A percentile compares a stretch with the other conserved stretches of the same genome.
phyloP scores from a whole-genome alignment of 176 grass and related monocot species.

The Juncus inflexus region DNA sequence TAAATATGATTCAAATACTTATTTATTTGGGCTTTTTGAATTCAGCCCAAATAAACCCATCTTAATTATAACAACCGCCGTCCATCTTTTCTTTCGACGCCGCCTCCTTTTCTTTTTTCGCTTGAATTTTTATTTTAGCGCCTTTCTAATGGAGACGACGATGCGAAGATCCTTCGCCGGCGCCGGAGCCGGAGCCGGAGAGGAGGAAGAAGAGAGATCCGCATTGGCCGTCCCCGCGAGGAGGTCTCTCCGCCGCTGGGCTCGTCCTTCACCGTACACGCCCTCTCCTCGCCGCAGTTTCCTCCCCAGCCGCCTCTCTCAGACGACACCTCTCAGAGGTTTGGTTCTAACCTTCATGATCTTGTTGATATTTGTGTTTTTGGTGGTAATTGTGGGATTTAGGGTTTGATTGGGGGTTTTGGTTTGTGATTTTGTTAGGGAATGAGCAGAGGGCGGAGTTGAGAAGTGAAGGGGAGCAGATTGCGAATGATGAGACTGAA shows the following conservation, averaged over 20 bases:
- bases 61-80: too few species aligned
- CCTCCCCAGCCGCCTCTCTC: constrained; percentile 12
- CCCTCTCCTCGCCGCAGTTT: constrained; percentile 17
- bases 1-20: too few species aligned
- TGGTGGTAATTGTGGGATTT: too few species aligned
- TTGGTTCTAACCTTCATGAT: not conserved
- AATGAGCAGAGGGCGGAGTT: not conserved
- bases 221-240: not conserved
- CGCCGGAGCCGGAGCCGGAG: not conserved
- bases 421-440: too few species aligned
- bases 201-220: constrained; percentile 20
- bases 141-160: not conserved
- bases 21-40: too few species aligned
- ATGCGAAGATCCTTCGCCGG: not conserved
- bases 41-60: too few species aligned
- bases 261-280: constrained; percentile 9
- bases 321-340: not conserved
- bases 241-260: constrained; percentile 13
- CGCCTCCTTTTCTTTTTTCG: too few species aligned
- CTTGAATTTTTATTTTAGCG: not conserved
- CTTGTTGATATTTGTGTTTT: not conserved
- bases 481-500: not conserved
- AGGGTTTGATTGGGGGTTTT: too few species aligned
- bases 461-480: not conserved
- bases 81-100: too few species aligned